phyloP scores from a whole-genome alignment of 306 rosid genomes.

The Vigna mungo region DNA sequence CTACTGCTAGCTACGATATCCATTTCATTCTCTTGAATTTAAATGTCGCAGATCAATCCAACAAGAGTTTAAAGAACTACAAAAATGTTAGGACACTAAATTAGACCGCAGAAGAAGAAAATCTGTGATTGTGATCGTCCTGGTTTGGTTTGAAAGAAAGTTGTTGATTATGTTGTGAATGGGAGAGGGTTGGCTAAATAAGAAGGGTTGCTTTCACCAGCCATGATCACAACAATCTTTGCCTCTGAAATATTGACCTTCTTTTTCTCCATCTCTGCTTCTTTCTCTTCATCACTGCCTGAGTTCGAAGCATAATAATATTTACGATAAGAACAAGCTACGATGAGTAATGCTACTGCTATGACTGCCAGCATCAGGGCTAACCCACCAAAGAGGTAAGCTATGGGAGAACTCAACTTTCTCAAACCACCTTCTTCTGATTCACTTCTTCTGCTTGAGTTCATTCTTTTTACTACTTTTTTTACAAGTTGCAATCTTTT shows the following conservation, averaged over 20 bases:
- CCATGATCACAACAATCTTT: constrained; percentile 75
- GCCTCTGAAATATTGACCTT: constrained; percentile 42
- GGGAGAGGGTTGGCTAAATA: constrained; percentile 68
- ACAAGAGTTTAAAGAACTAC: background rate
- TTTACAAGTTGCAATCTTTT: background rate
- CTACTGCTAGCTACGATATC: background rate
- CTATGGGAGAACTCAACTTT: constrained; percentile 69
- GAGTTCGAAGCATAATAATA: constrained; percentile 20
- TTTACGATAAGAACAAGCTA: constrained; percentile 59
- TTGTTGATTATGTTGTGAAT: background rate
- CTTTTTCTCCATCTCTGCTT: constrained; percentile 18
- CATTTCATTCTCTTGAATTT: constrained; percentile 5
- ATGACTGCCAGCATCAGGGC: constrained; percentile 61
- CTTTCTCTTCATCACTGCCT: constrained; percentile 40
- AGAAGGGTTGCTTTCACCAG: constrained; percentile 78
- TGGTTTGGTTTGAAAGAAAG: no score
- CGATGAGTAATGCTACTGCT: constrained; percentile 54
- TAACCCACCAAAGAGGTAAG: constrained; percentile 70
- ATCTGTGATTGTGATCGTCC: no score
- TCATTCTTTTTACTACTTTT: constrained; percentile 39
- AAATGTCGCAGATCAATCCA: background rate
- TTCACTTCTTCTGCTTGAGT: constrained; percentile 26
- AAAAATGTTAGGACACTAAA: constrained; percentile 1
- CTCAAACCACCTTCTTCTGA: constrained; percentile 43
- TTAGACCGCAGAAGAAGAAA: background rate